Evolutionary conservation across 768 basidiomycete species (phyloP), one percentile per base, ranked within the genome.

Genomic region (Tricholoma matsutake): DNA sequence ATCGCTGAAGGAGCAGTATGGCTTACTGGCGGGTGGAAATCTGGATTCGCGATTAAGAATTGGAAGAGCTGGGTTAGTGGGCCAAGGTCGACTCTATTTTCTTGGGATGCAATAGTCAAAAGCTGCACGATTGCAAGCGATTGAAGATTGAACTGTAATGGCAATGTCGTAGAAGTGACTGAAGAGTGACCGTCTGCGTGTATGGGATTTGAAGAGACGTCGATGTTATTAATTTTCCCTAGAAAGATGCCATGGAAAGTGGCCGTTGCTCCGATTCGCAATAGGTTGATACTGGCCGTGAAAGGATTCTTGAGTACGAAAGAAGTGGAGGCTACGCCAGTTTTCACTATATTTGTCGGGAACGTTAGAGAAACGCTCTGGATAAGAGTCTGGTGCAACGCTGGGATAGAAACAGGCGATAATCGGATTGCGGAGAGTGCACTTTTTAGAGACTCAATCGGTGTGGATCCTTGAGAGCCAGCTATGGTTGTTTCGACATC

Each of bases 271-370:
- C 72, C 73, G 16, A 91, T 71, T 49, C 75, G 69, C n/a, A 87
- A 68, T 14, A 91, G 71, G 68, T 85, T 87, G 69, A 91, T 83
- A 67, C 83, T 83, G 16, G 89, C 87, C 0, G 87, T 89, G 73
- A 91, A 91, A 0, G 88, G 88, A 66, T 91, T 88, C 18, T 77
- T 73, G 29, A 91, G 76, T 0, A 73, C 77, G 67, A 90, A 88
- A 1, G 82, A 73, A 4, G 83, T 75, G n/a, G 78, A 77, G 1
- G 87, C 86, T 18, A 86, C 69, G 11, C 85, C 86, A 1, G 84
- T 89, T 63, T 79, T 72, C 16, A 80, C 83, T 49, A 91, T 86
- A 65, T 90, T 73, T 10, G 74, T 72, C 1, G 88, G 87, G 75
- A 91, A 87, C 20, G 78, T 74, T 32, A 91, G 75, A 1, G 81